These are phyloP conservation scores for Pseudisothecium myosuroides DNA, from an alignment of 225 moss, liverwort and hornwort genomes.

Conservation along the genomic window DNA sequence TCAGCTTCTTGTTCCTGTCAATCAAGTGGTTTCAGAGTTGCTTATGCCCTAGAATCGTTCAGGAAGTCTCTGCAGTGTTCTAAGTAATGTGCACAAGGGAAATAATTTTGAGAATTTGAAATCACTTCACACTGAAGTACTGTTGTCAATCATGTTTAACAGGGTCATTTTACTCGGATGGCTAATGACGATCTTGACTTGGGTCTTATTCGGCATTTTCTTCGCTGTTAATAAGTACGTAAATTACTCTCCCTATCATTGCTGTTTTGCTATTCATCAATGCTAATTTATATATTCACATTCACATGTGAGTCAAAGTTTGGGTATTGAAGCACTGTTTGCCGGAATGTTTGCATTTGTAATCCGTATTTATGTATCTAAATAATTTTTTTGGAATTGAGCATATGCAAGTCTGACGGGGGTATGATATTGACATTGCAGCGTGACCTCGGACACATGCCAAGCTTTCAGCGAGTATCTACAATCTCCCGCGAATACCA, in stretches of 20 bases:
- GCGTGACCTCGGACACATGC: conserved; percentile 51
- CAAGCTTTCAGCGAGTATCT: conserved; percentile 51
- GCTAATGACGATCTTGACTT: conserved; percentile 32
- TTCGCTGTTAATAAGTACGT: conserved; percentile 49
- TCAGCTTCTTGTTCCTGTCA: neutral
- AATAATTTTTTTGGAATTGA: neutral
- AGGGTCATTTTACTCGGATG: conserved; percentile 47
- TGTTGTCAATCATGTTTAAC: neutral
- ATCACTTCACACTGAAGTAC: neutral
- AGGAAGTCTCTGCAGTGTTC: neutral
- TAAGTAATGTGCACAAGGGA: neutral
- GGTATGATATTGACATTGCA: neutral
- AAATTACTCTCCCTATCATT: neutral
- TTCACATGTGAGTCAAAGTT: neutral
- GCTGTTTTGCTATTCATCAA: neutral
- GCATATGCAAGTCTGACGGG: neutral
- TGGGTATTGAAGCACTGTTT: neutral
- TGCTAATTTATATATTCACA: neutral
- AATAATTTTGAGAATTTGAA: neutral
- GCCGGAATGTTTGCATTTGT: neutral
- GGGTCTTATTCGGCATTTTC: conserved; percentile 54
- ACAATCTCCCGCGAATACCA: conserved; percentile 55
- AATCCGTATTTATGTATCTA: too few relatives aligned
- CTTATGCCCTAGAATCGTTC: neutral
- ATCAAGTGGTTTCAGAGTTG: neutral